phyloP scores from a whole-genome alignment of 2,329 filamentous ascomycete genomes.

The Phoma sp. region DNA sequence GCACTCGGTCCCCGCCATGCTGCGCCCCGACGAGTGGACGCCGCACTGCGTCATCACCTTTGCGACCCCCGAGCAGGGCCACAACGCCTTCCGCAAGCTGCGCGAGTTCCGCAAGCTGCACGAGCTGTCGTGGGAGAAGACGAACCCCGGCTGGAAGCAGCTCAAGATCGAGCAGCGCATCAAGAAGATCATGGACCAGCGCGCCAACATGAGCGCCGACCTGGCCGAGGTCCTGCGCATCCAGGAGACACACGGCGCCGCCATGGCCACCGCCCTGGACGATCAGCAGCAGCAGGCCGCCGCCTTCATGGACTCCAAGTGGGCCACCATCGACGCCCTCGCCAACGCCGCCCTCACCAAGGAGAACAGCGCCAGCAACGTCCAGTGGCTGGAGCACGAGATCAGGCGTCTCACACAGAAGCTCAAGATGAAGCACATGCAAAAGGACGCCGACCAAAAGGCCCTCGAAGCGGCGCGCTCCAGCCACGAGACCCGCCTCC shows the following conservation, averaged over 20 bases:
- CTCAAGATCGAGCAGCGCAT: constrained; percentile 59
- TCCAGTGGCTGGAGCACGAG: constrained; percentile 37
- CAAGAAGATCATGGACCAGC: constrained; percentile 68
- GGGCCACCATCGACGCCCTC: constrained; percentile 32
- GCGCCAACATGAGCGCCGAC: constrained; percentile 68
- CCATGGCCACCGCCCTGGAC: constrained; percentile 26
- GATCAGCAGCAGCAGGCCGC: constrained; percentile 25
- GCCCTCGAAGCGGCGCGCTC: constrained; percentile 30
- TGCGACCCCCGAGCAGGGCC: constrained; percentile 57
- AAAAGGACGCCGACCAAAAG: constrained; percentile 35
- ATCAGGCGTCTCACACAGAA: constrained; percentile 33
- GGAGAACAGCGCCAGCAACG: constrained; percentile 25
- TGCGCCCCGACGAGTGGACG: constrained; percentile 70
- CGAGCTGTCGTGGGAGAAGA: constrained; percentile 60
- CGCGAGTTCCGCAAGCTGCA: constrained; percentile 67
- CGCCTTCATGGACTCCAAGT: constrained; percentile 31
- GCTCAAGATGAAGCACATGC: constrained; percentile 36
- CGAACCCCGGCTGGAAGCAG: constrained; percentile 50
- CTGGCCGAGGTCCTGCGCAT: constrained; percentile 62
- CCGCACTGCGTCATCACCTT: constrained; percentile 67
- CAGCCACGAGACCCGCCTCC: constrained; percentile 33
- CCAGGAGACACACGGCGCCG: constrained; percentile 51
- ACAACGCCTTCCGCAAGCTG: constrained; percentile 64
- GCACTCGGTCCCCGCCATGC: constrained; percentile 64
- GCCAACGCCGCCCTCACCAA: constrained; percentile 26